Conservation (phyloP, 1,139 yeast genomes). For the Suhomyces guaymorum region DNA sequence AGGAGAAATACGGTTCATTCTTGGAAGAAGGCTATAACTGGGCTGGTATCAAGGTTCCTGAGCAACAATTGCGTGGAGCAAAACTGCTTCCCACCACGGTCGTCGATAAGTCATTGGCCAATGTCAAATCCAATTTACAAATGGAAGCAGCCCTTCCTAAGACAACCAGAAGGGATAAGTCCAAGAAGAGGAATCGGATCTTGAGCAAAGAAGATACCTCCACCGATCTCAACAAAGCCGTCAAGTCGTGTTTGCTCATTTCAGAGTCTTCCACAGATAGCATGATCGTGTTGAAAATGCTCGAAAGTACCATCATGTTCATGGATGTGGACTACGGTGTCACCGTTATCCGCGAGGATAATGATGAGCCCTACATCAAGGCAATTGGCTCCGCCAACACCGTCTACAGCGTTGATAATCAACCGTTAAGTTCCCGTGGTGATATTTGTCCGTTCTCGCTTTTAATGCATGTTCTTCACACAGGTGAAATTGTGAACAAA, state of each 20-base stretch:
- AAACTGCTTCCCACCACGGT: background rate
- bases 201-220: conserved; percentile 3
- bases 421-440: conserved; percentile 42
- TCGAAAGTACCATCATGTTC: conserved; percentile 43
- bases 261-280: conserved; percentile 48
- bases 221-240: conserved; percentile 23
- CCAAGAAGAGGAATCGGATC: background rate
- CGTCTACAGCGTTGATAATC: conserved; percentile 36
- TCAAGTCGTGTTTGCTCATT: conserved; percentile 50
- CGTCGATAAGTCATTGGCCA: background rate
- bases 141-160: background rate
- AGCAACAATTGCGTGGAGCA: background rate
- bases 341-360: conserved; percentile 33
- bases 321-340: conserved; percentile 50
- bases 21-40: conserved; percentile 26
- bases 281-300: conserved; percentile 40
- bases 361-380: conserved; percentile 38
- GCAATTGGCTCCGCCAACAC: conserved; percentile 47
- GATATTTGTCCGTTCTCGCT: conserved; percentile 50
- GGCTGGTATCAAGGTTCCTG: conserved; percentile 31
- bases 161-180: background rate
- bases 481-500: conserved; percentile 41
- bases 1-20: conserved; percentile 20
- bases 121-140: background rate
- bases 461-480: conserved; percentile 40